Base-by-base conservation (phyloP, 1,284 basidiomycete genomes). In the Leccinum cinnamomeum region DNA sequence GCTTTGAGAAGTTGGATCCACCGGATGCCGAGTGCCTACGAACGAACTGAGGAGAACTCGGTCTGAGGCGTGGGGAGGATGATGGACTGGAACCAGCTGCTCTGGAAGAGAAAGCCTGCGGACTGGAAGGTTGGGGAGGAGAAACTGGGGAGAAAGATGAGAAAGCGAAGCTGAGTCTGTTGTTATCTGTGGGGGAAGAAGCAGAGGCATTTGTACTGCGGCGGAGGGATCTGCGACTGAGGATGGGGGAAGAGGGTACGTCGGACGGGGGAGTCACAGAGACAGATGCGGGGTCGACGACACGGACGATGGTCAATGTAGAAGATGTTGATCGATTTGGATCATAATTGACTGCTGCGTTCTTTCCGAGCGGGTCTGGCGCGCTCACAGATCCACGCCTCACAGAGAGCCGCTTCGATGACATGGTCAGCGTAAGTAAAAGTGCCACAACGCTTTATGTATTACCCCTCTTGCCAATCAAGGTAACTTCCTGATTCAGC, bases 251-350 rank as follows among this genome's bases (percentile, higher is more conserved):
- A 23, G 46, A 23, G 11, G 12, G 20, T 5, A 0, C 7, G 20
- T 48, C 46, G 11, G 46, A 48, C 2, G 46, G 46, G 11, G 46
- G 46, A 23, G 46, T 48, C 11, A 23, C 60, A 53, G 74, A 18
- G 48, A 58, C 7, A 37, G 64, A 35, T 6, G 61, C n/a, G 37
- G 73, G 60, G 44, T 75, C 71, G 54, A 73, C 58, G 54, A 91
- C 85, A 60, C 87, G 86, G 50, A 91, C 86, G 75, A 92, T 91
- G 57, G 89, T 91, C 53, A 92, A 80, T 3, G 79, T 85, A 72
- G 86, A 89, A 35, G 84, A 84, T 0, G 84, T 82, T 2, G 82
- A 78, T 64, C 86, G 76, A 58, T 77, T 76, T 5, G 84, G 82
- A 71, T 85, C 80, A 62, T 80, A 71, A 70, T 86, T 86, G 53